Conservation (phyloP, 805 yeast genomes). For the Sugiyamaella smithiae region DNA sequence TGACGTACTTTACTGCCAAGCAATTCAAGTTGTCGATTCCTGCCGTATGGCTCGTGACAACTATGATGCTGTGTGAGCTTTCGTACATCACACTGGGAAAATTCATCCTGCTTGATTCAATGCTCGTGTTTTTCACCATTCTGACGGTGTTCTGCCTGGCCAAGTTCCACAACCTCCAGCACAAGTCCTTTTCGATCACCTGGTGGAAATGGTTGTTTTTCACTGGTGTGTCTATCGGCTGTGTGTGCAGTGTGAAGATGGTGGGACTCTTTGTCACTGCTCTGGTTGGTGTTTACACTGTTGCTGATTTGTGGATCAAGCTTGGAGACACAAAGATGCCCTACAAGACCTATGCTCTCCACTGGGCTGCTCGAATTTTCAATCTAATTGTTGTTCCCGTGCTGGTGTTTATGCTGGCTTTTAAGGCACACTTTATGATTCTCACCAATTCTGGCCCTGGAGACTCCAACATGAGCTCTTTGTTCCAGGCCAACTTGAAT, state of each 20-base stretch:
- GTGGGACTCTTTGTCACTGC: conserved; percentile 91
- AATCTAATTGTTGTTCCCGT: conserved; percentile 71
- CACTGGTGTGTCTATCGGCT: conserved; percentile 85
- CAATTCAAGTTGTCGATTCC: conserved; percentile 68
- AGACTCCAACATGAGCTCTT: conserved; percentile 83
- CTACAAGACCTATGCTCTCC: conserved; percentile 38
- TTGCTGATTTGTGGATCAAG: conserved; percentile 81
- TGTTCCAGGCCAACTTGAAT: conserved; percentile 81
- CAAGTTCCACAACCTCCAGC: conserved; percentile 61
- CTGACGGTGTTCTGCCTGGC: conserved; percentile 73
- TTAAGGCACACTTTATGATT: conserved; percentile 76
- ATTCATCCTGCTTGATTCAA: conserved; percentile 88
- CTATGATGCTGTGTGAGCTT: conserved; percentile 72
- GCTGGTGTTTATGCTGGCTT: conserved; percentile 63
- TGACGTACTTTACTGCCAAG: conserved; percentile 79
- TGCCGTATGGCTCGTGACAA: conserved; percentile 72
- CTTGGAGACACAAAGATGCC: conserved; percentile 57
- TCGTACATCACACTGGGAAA: conserved; percentile 83
- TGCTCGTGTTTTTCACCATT: conserved; percentile 83
- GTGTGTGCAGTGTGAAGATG: conserved; percentile 92
- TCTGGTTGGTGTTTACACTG: conserved; percentile 84
- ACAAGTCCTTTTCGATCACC: conserved; percentile 61
- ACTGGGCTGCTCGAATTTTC: conserved; percentile 70
- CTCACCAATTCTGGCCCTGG: conserved; percentile 86
- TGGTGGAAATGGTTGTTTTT: conserved; percentile 94